Evolutionary conservation across 2,329 filamentous ascomycete genomes (phyloP), one percentile per base, ranked within the genome.

Genomic region (Grosmannia clavigera): DNA sequence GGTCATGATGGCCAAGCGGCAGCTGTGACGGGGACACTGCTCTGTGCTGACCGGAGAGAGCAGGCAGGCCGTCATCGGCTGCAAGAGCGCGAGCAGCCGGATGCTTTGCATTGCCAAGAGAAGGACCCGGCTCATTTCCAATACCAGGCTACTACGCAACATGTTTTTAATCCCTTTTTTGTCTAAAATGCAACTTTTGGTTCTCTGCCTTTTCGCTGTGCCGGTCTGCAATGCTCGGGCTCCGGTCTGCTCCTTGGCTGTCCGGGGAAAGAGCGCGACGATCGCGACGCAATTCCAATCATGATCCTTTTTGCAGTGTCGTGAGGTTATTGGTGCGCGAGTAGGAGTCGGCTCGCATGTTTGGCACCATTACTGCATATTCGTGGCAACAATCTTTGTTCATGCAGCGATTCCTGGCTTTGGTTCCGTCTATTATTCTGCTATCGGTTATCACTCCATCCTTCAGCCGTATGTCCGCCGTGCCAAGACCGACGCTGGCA

Each of bases 1-100:
- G 67, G 82, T 85, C 74, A 81, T 81, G 77, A 75, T 73, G 69
- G 68, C 68, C 7, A 72, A 72, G 64, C 62, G 66, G 62, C 67
- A 68, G 61, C 61, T 58, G 27, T 60, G 46, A 57, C 2, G 40
- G 14, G 55, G 3, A 6, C 12, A 12, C 14, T 19, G 29, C 10
- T 22, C n/a, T 22, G n/a, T 48, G 54, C 22, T 22, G 22, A 22
- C 19, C 5, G 35, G 14, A 11, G 35, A n/a, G n/a, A 29, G 12
- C 33, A n/a, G 54, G 7, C 22, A 22, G 22, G 22, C 22, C 22
- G 22, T 22, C 22, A 22, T 22, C 22, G 22, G 22, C 22, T 22
- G 22, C 22, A 22, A 22, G 22, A 40, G 40, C 9, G 25, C 22
- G 38, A 56, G 38, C 55, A 57, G 46, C 55, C 48, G 19, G 55